Conservation (phyloP, 345 rosid genomes). For the Brassica juncea region DNA sequence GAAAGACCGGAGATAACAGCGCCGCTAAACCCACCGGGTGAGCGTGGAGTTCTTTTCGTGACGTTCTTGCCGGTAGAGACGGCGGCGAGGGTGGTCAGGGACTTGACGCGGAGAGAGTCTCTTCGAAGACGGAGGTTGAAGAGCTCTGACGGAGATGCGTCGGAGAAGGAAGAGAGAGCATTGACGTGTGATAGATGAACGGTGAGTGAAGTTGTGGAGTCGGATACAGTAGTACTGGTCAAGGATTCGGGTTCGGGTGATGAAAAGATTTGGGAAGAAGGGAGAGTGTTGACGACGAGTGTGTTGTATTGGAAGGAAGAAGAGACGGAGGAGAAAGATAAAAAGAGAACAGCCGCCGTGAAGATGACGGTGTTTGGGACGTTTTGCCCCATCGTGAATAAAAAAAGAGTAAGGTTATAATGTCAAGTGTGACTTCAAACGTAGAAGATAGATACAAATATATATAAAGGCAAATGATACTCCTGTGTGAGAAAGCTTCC, state of each 20-base stretch:
- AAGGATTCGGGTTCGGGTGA: slow-evolving; percentile 41
- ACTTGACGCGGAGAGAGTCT: slow-evolving; percentile 59
- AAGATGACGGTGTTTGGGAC: slow-evolving; percentile 37
- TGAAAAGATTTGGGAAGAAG: slow-evolving; percentile 46
- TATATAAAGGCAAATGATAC: slow-evolving; percentile 25
- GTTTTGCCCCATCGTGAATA: slow-evolving; percentile 47
- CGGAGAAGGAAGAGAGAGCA: slow-evolving; percentile 50
- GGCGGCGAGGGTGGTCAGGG: slow-evolving; percentile 47
- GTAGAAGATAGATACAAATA: background rate
- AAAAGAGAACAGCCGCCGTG: slow-evolving; percentile 35
- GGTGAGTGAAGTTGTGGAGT: slow-evolving; percentile 43
- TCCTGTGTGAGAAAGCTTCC: slow-evolving; percentile 34
- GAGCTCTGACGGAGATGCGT: slow-evolving; percentile 54
- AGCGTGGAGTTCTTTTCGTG: slow-evolving; percentile 25
- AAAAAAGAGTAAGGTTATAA: background rate
- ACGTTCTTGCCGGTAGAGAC: slow-evolving; percentile 21
- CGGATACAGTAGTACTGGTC: background rate
- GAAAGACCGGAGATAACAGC: slow-evolving; percentile 80
- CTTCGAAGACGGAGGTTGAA: slow-evolving; percentile 67
- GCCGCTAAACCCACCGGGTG: slow-evolving; percentile 59
- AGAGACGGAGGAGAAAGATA: slow-evolving; percentile 25
- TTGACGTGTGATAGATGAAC: slow-evolving; percentile 66
- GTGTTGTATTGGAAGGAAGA: slow-evolving; percentile 45
- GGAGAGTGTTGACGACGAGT: slow-evolving; percentile 51
- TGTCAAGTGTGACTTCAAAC: background rate